Evolutionary conservation across 352 stramenopile species (phyloP), one percentile per base, ranked within the genome.

Genomic region (Phytophthora ramorum): DNA sequence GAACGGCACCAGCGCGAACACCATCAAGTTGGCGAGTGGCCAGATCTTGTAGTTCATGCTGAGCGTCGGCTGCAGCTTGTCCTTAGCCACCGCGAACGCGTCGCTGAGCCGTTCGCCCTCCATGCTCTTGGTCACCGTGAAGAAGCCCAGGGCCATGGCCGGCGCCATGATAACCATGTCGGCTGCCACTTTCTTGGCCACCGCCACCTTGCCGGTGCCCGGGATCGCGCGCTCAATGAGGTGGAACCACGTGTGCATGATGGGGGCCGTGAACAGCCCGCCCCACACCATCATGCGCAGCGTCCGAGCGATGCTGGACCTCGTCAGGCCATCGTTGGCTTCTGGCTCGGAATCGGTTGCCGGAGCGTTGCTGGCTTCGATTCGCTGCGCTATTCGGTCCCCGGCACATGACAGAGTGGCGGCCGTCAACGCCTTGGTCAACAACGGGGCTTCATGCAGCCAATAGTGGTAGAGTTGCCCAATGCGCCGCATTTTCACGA

Each of bases 221-320:
- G 66, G 69, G 17, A 80, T 75, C 35, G 73, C 43, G 72, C 58
- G 57, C 58, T 97, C 92, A 28, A 98, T 81, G 30, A 92, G 44
- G 19, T 89, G 75, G 62, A 97, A 97, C 70, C 95, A 97, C 51
- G 85, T 95, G 72, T 98, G 90, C 76, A 94, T 95, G 64, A 79
- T 81, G 13, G 91, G 90, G 26, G 91, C 88, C 63, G 96, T 88
- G 37, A 97, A 76, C 14, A 95, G 55, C 10, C 94, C 84, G 26
- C 91, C 91, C 69, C 96, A 97, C 34, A 96, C 76, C 52, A 95
- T 85, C 80, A 95, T 96, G 13, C 91, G 78, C 16, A 82, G 58
- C 16, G 86, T 87, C 41, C 91, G 73, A 30, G 69, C 74, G 6
- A 62, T 67, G 24, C 71, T 76, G 14, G 63, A 26, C n/a, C 58